Base-by-base conservation (phyloP, 192 early-diverging fungal genomes). In the Fimicolochytrium jonesii region DNA sequence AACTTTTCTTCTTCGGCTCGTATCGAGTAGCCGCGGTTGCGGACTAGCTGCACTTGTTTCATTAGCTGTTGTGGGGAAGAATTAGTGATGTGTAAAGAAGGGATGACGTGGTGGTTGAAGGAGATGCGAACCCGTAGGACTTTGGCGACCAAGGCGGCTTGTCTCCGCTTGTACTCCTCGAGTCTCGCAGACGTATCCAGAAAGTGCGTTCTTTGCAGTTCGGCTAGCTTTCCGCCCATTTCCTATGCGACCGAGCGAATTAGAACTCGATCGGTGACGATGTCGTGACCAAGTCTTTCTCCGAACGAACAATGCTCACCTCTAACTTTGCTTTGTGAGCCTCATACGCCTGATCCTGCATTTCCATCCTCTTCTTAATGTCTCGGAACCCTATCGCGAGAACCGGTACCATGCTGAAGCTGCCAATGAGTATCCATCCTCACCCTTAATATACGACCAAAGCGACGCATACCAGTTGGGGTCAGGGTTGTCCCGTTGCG, bases 301-400 rank as follows among this genome's bases (percentile, higher is more conserved):
- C 9, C 37, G 9, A 41, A 11, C 37, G 9, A 41, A 11, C 7
- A 48, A 49, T n/a, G n/a, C 66, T 60, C 64, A 84, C 86, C 50
- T 83, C 69, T 10, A 94, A 69, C 69, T 88, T 91, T 59, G 74
- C 80, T 66, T 80, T 73, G 69, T 92, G 89, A 36, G 81, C 77
- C 42, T 87, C 70, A 39, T 77, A 77, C 59, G 85, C 76, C 25
- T 85, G 56, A 7, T 88, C 77, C 70, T 96, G 94, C 45, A 81
- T 72, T 23, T 85, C 84, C 41, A 91, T 84, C 11, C 95, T 82
- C 75, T 91, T 93, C 45, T 92, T 84, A 13, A 98, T 69, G 53
- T 94, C 94, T 4, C 87, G 90, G 56, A 96, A 98, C 18, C 94
- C 93, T 56, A 87, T 79, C 2, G 92, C 94, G 5, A 94, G 67